Conservation (phyloP, 257 asterid species). For the Ophiorrhiza pumila region DNA sequence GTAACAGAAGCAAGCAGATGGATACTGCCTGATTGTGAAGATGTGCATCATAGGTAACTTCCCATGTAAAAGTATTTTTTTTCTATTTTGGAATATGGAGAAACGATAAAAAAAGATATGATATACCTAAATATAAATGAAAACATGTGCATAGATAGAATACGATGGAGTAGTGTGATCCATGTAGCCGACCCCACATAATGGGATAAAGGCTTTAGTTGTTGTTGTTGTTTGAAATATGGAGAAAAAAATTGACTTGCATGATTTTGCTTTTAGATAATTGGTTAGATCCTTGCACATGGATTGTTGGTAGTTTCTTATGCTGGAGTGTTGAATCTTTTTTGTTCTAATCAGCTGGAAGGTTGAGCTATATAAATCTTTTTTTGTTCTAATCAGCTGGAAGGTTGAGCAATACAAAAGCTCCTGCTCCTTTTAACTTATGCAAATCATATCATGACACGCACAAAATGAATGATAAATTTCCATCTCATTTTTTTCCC, state of each 20-base stretch:
- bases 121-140: no score
- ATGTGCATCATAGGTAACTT: neutral
- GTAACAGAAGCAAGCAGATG: no score
- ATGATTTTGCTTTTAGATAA: neutral
- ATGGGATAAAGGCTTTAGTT: no score
- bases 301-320: neutral
- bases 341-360: neutral
- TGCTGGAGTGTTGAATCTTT: neutral
- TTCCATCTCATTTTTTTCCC: neutral
- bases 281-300: neutral
- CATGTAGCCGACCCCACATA: no score
- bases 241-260: no score
- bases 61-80: neutral
- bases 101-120: no score
- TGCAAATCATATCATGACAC: neutral
- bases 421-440: neutral
- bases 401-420: neutral
- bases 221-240: no score
- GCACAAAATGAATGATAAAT: no score
- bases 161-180: no score
- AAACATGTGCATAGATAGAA: no score
- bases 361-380: neutral
- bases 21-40: neutral
- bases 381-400: no score
- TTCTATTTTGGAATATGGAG: no score